Conservation (phyloP, 75 land plant species). For the Pinus taeda region DNA sequence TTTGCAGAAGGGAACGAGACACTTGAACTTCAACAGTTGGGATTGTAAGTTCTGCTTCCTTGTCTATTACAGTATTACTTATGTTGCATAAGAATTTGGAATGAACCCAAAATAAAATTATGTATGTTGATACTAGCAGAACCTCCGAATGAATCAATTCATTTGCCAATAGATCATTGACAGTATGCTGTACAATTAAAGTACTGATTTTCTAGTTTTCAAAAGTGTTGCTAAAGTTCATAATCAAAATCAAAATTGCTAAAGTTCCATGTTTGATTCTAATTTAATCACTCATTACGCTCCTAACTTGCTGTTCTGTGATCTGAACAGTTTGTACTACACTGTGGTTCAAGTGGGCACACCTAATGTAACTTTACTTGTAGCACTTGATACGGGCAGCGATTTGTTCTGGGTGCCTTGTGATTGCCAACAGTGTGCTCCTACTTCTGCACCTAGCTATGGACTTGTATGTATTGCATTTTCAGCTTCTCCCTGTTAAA, state of each 20-base stretch:
- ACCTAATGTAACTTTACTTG: slow-evolving; percentile 72
- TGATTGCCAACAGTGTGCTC: slow-evolving; percentile 74
- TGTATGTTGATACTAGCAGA: no score
- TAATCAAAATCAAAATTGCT: not conserved
- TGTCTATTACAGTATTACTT: not conserved
- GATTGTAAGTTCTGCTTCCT: not conserved
- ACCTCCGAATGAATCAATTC: no score
- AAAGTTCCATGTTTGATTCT: not conserved
- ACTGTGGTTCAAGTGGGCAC: slow-evolving; percentile 68
- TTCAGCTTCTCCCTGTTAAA: not conserved
- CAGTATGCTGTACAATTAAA: no score
- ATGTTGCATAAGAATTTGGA: no score
- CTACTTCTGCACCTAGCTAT: slow-evolving; percentile 22
- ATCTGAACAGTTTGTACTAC: slow-evolving; percentile 67
- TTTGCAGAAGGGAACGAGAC: slow-evolving; percentile 7
- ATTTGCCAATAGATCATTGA: no score
- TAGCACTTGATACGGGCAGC: slow-evolving; percentile 94
- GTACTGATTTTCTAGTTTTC: no score
- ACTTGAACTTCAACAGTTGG: not conserved
- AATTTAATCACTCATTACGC: not conserved
- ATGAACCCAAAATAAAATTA: not conserved
- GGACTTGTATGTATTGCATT: slow-evolving; percentile 23
- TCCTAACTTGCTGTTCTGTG: slow-evolving; percentile 1
- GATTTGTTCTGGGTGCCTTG: slow-evolving; percentile 97
- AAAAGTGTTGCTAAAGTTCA: no score